Evolutionary conservation across 2,329 filamentous ascomycete species (phyloP).

Genomic region (Paraphaeosphaeria minitans): DNA sequence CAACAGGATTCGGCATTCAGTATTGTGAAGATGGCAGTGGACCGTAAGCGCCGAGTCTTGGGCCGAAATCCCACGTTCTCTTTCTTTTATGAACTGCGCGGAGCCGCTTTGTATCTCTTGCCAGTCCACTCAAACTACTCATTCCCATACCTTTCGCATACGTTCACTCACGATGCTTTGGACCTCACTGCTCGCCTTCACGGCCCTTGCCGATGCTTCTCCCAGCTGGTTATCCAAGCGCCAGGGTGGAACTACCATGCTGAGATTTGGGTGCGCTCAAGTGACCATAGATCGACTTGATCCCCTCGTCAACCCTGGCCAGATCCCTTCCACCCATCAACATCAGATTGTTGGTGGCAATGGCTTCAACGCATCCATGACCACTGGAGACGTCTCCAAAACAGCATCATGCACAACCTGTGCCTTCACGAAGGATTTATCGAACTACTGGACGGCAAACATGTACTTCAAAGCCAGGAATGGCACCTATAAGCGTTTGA

Average conservation of each 20-base stretch:
- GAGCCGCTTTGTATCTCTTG: constrained; percentile 7
- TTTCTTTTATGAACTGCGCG: constrained; percentile 15
- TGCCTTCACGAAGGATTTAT: constrained; percentile 45
- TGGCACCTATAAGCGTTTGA: constrained; percentile 40
- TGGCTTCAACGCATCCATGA: constrained; percentile 55
- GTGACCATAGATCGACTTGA: constrained; percentile 40
- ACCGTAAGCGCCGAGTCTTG: constrained; percentile 7
- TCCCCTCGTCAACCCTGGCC: constrained; percentile 45
- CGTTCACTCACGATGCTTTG: constrained; percentile 28
- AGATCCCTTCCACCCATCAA: constrained; percentile 41
- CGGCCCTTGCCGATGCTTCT: constrained; percentile 26
- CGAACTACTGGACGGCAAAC: constrained; percentile 43
- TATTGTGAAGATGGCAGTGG: constrained; percentile 19
- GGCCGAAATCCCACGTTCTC: not conserved
- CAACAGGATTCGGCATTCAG: constrained; percentile 3
- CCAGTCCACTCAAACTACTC: constrained; percentile 12
- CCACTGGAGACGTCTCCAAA: constrained; percentile 34
- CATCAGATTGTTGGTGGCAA: constrained; percentile 53
- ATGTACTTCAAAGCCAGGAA: constrained; percentile 42
- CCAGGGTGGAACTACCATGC: constrained; percentile 35
- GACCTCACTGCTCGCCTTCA: constrained; percentile 27
- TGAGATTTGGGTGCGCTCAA: constrained; percentile 41
- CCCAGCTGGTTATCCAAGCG: constrained; percentile 20
- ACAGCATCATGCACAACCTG: constrained; percentile 50
- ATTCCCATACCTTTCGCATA: constrained; percentile 7